These are phyloP conservation scores for Heterobasidion occidentale DNA, from an alignment of 1,284 basidiomycete species.

Conservation along the genomic window DNA sequence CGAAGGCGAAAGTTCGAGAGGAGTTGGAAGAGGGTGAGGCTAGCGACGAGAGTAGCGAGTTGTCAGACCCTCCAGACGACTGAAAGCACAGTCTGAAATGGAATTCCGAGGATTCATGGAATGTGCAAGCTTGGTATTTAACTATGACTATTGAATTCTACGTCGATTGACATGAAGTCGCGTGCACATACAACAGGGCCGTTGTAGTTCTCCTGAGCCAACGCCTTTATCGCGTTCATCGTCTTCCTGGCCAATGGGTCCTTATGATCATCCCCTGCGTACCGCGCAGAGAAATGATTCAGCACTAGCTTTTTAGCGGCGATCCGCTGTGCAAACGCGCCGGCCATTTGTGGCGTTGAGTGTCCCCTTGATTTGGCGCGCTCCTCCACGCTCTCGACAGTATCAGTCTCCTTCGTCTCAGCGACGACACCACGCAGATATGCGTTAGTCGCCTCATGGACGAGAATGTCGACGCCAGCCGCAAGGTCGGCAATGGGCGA, in stretches of 20 bases:
- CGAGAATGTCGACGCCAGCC: slow-evolving; percentile 53
- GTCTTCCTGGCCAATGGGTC: slow-evolving; percentile 37
- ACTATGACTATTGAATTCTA: slow-evolving; percentile 21
- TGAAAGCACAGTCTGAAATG: slow-evolving; percentile 12
- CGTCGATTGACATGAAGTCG: slow-evolving; percentile 64
- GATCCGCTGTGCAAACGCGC: slow-evolving; percentile 68
- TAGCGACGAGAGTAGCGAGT: slow-evolving; percentile 65
- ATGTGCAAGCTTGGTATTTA: slow-evolving; percentile 1
- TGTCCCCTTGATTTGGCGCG: slow-evolving; percentile 80
- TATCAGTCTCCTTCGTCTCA: slow-evolving; percentile 47
- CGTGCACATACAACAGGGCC: slow-evolving; percentile 57
- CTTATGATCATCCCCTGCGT: slow-evolving; percentile 31
- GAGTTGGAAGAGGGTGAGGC: slow-evolving; percentile 82
- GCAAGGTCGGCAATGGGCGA: slow-evolving; percentile 53
- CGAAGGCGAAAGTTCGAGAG: slow-evolving; percentile 42
- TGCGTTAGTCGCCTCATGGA: slow-evolving; percentile 91
- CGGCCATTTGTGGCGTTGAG: slow-evolving; percentile 90
- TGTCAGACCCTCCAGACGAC: slow-evolving; percentile 68
- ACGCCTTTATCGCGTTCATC: slow-evolving; percentile 52
- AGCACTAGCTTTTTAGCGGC: slow-evolving; percentile 63
- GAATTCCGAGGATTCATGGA: slow-evolving; percentile 17
- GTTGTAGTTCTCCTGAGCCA: slow-evolving; percentile 47
- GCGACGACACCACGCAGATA: slow-evolving; percentile 66
- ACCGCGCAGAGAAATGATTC: slow-evolving; percentile 77
- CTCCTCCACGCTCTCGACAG: slow-evolving; percentile 53